Conservation (phyloP, 768 basidiomycete species). For the Russula sp. region DNA sequence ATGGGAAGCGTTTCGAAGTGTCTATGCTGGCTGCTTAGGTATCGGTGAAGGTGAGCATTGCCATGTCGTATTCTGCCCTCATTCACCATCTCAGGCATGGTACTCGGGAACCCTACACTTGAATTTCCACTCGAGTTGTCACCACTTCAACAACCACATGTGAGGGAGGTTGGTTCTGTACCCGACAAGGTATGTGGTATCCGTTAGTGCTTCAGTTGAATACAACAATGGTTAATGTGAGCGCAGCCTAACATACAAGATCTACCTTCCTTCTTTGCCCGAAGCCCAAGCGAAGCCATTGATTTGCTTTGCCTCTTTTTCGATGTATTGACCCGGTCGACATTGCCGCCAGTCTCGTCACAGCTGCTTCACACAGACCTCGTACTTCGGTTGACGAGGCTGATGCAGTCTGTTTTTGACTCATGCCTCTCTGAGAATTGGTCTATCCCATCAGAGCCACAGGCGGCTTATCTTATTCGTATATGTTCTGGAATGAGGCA, state of each 20-base stretch:
- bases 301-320: slow-evolving; percentile 43
- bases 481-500: slow-evolving; percentile 29
- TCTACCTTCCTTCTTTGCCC: slow-evolving; percentile 30
- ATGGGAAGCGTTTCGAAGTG: slow-evolving; percentile 39
- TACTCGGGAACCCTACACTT: slow-evolving; percentile 1
- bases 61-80: neutral
- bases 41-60: slow-evolving; percentile 17
- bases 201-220: neutral
- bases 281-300: slow-evolving; percentile 36
- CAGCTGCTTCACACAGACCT: slow-evolving; percentile 49
- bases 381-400: slow-evolving; percentile 37
- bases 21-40: neutral
- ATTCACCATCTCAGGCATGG: slow-evolving; percentile 10
- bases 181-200: slow-evolving; percentile 13
- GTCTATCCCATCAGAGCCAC: slow-evolving; percentile 30
- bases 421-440: slow-evolving; percentile 39
- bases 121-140: slow-evolving; percentile 16
- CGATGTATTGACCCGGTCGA: slow-evolving; percentile 38
- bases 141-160: slow-evolving; percentile 11
- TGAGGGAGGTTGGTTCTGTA: slow-evolving; percentile 10
- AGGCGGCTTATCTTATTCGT: slow-evolving; percentile 38
- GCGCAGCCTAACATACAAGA: slow-evolving; percentile 12
- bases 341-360: slow-evolving; percentile 40
- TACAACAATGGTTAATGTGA: neutral
- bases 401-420: slow-evolving; percentile 38